These are phyloP conservation scores for Phytophthora pluvialis DNA, from an alignment of 352 stramenopile genomes.

Conservation along the genomic window DNA sequence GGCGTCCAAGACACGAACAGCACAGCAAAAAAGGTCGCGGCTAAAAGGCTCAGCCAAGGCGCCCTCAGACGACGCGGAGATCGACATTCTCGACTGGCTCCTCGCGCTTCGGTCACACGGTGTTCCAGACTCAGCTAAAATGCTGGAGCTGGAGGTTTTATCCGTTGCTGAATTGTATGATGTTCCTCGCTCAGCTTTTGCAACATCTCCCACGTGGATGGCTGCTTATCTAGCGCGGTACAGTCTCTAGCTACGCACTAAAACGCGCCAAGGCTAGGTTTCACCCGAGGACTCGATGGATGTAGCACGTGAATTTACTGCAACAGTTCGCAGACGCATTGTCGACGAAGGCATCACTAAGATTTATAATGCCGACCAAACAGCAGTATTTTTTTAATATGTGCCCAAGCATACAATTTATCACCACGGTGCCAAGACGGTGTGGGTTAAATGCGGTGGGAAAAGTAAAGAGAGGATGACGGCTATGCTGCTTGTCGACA, in stretches of 20 bases:
- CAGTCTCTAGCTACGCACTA: slow-evolving; percentile 1
- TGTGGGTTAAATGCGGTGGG: slow-evolving; percentile 31
- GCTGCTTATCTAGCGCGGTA: slow-evolving; percentile 6
- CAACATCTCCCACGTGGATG: slow-evolving; percentile 16
- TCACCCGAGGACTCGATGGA: background rate
- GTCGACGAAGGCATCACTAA: slow-evolving; percentile 12
- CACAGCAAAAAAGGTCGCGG: background rate
- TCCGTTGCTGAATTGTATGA: slow-evolving; percentile 5
- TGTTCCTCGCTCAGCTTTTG: slow-evolving; percentile 5
- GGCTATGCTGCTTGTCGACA: slow-evolving; percentile 20
- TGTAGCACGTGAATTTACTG: slow-evolving; percentile 6
- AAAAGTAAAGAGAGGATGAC: slow-evolving; percentile 31
- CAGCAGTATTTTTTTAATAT: slow-evolving; percentile 33
- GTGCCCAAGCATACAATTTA: slow-evolving; percentile 28
- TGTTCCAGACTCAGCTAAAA: slow-evolving; percentile 12
- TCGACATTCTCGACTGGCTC: slow-evolving; percentile 15
- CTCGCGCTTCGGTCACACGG: slow-evolving; percentile 11
- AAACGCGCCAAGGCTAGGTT: slow-evolving; percentile 14
- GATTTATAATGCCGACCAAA: slow-evolving; percentile 37
- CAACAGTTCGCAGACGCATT: slow-evolving; percentile 2
- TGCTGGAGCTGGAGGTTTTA: slow-evolving; percentile 13
- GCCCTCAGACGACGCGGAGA: slow-evolving; percentile 5
- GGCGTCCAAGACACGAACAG: background rate
- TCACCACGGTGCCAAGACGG: slow-evolving; percentile 10
- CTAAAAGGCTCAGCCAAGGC: slow-evolving; percentile 1